Evolutionary conservation across 768 basidiomycete species (phyloP), one percentile per base, ranked within the genome.

Genomic region (Lactifluus subvellereus): DNA sequence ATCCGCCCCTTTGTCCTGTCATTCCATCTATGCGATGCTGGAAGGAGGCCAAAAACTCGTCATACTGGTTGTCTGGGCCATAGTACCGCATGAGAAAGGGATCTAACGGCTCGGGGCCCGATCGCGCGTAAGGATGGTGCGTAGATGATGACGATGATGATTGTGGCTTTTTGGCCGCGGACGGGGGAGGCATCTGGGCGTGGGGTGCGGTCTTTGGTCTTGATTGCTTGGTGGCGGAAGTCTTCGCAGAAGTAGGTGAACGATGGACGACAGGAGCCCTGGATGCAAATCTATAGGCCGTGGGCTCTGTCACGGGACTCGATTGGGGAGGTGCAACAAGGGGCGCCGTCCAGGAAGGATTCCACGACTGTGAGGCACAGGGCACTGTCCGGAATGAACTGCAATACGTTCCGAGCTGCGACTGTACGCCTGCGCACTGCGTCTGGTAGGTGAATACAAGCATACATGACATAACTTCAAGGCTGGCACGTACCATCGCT

Each of bases 1-100:
- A 64, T n/a, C 62, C 62, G 1, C 62, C 62, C 47, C 47, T 49
- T 43, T 64, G 57, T 16, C 62, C 62, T 6, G 62, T 64, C 62
- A 64, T 64, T 4, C 57, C 53, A 14, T 64, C 62, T 52, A 64
- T 64, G 47, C 58, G 57, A 20, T 48, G 52, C 33, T 64, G 62
- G 40, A 64, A 64, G 0, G 62, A 59, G 7, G 62, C 62, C 57
- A 64, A 42, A 20, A 64, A 64, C 13, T 64, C 62, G 32, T 64
- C 62, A 47, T 64, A 64, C 40, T 49, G 57, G 8, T 47, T 45
- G 11, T 30, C 22, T 11, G 51, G n/a, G 4, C 47, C 60, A 10
- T 33, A 30, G 13, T 42, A 7, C 30, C 38, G 45, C 42, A 32
- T 22, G 33, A 3, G 22, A 14, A 37, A 22, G 5, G 60, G 53